Conservation (phyloP, 371 early-diverging fungal genomes). For the Batkoa obscura region DNA sequence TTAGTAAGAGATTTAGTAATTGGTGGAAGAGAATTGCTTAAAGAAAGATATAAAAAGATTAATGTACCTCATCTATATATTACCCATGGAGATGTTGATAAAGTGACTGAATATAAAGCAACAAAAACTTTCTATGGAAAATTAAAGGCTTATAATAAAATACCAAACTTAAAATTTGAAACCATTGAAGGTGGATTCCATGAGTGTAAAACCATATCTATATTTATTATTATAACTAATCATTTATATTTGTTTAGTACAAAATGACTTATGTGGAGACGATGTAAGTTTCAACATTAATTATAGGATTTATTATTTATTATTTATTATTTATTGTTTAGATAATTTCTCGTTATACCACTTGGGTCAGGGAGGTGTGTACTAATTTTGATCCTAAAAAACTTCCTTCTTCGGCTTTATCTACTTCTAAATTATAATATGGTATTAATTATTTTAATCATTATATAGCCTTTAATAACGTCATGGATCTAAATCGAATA, state of each 20-base stretch:
- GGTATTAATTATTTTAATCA: no score
- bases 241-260: constrained; percentile 3
- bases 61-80: constrained; percentile 17
- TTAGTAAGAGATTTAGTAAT: constrained; percentile 6
- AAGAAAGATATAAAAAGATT: constrained; percentile 7
- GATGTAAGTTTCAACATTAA: not conserved
- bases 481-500: no score
- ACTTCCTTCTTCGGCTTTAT: no score
- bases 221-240: not conserved
- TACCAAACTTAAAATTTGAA: constrained; percentile 1
- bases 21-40: not conserved
- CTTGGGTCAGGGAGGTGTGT: no score
- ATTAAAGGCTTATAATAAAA: not conserved
- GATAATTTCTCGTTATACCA: no score
- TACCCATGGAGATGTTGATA: constrained; percentile 22
- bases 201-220: constrained; percentile 8
- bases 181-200: constrained; percentile 8
- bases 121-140: constrained; percentile 14
- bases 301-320: no score
- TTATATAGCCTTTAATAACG: no score
- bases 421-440: no score
- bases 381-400: no score
- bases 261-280: constrained; percentile 3
- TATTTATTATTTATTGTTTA: no score
- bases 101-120: constrained; percentile 13